Evolutionary conservation across 371 early-diverging fungal species (phyloP).

Genomic region (Mortierella sp.): DNA sequence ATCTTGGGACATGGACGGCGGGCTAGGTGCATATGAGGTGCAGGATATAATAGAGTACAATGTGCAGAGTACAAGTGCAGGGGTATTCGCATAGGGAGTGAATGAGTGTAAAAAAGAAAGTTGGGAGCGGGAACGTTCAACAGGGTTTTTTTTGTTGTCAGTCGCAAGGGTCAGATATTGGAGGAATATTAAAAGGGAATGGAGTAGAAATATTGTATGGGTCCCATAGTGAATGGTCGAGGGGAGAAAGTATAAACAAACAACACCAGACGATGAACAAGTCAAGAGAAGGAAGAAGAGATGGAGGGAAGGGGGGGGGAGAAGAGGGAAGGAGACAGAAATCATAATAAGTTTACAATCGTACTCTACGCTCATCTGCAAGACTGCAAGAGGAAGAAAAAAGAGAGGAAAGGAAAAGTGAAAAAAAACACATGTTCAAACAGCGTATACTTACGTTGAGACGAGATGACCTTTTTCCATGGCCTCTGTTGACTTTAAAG

Average conservation of each 20-base stretch:
- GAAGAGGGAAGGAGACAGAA: background rate
- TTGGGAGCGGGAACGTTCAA: background rate
- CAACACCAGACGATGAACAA: background rate
- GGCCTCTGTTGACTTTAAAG: background rate
- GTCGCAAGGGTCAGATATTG: background rate
- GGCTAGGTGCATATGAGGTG: slow-evolving; percentile 8
- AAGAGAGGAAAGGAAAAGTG: no score
- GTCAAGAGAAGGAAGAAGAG: background rate
- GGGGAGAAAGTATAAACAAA: background rate
- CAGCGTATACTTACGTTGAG: slow-evolving; percentile 8
- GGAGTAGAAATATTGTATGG: background rate
- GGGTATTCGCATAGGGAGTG: background rate
- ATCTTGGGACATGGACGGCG: slow-evolving; percentile 4
- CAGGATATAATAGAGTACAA: background rate
- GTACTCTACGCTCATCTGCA: background rate
- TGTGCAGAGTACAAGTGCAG: slow-evolving; percentile 6
- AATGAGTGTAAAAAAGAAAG: background rate
- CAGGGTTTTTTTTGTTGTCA: background rate
- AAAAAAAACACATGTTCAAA: background rate
- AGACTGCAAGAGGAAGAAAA: background rate
- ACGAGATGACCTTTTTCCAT: background rate
- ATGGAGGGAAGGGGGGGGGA: background rate
- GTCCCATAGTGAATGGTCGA: background rate
- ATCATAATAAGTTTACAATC: background rate
- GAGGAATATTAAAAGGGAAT: background rate